These are phyloP conservation scores for Exophiala xenobiotica DNA, from an alignment of 2,329 filamentous ascomycete species.

Conservation along the genomic window DNA sequence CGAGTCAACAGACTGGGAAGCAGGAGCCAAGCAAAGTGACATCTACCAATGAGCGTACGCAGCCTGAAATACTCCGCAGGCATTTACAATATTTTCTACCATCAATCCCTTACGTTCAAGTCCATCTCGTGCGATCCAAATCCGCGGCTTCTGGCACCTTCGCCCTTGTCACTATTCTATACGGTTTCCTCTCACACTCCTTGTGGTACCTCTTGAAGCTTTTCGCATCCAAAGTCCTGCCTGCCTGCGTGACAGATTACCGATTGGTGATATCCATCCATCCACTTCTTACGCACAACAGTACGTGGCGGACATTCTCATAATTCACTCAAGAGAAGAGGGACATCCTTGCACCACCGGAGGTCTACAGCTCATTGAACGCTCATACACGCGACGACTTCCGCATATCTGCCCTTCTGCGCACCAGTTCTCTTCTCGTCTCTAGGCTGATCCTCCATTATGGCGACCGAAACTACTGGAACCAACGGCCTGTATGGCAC, in stretches of 20 bases:
- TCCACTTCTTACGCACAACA: constrained; percentile 4
- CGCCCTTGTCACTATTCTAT: neutral
- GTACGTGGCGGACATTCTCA: constrained; percentile 6
- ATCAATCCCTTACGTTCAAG: neutral
- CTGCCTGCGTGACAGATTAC: constrained; percentile 14
- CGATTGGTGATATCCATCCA: constrained; percentile 7
- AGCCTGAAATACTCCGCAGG: neutral
- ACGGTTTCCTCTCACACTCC: neutral
- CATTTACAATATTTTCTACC: constrained; percentile 1
- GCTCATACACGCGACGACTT: constrained; percentile 6
- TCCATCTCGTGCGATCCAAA: neutral
- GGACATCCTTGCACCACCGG: neutral
- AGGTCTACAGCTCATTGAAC: neutral
- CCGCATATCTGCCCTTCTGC: neutral
- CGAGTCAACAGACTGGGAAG: too few species aligned
- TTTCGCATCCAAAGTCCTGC: neutral
- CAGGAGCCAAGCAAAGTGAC: too few species aligned
- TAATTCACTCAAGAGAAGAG: neutral
- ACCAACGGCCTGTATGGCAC: constrained; percentile 30
- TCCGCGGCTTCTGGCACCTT: neutral
- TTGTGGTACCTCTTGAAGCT: neutral
- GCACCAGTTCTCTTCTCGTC: constrained; percentile 3
- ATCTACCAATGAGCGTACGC: neutral
- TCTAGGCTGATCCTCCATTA: constrained; percentile 13
- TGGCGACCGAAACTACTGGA: constrained; percentile 28